Base-by-base conservation (phyloP, 1,284 basidiomycete genomes). In the Puccinia novopanici region DNA sequence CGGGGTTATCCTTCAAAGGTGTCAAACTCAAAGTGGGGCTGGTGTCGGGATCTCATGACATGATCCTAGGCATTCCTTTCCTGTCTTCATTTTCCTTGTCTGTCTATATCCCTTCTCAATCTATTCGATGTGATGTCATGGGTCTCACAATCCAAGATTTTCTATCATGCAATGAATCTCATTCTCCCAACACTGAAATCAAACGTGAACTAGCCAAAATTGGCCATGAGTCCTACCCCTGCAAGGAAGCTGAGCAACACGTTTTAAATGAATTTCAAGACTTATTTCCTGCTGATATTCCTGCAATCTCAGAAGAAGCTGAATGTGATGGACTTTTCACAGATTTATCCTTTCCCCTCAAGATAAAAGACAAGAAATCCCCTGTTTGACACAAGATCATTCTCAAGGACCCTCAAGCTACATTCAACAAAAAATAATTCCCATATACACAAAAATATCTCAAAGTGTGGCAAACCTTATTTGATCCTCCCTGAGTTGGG, bases 21-120 rank as follows among this genome's bases (percentile, higher is more conserved):
- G 65, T 67, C 22, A 17, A 19, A 5, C 24, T 72, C 8, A n/a
- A 55, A 10, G 1, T 72, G 15, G 70, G 50, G 5, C 70, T 24
- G 10, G 19, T 72, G 15, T 4, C 19, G 24, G 70, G 70, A 3
- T 1, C 12, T 9, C 24, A 72, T 34, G 70, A 72, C 9, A 72
- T 72, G 70, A 72, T 72, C 19, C 19, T 72, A 8, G 70, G 70
- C 9, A 54, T 50, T 22, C 70, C 70, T 4, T 72, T 72, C n/a
- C 50, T 72, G 9, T 34, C 70, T 4, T 22, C 1, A 2, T 72
- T 72, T 30, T 10, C 4, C 19, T 19, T 72, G 10, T 54, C 50
- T 19, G 54, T 72, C 22, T 72, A 48, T 4, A 54, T 72, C 13
- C 19, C 70, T 6, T 2, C 50, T 34, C 40, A 71, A 24, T 4